Evolutionary conservation across 2,329 filamentous ascomycete genomes (phyloP), one percentile per base, ranked within the genome.

Genomic region (Colletotrichum sp.): DNA sequence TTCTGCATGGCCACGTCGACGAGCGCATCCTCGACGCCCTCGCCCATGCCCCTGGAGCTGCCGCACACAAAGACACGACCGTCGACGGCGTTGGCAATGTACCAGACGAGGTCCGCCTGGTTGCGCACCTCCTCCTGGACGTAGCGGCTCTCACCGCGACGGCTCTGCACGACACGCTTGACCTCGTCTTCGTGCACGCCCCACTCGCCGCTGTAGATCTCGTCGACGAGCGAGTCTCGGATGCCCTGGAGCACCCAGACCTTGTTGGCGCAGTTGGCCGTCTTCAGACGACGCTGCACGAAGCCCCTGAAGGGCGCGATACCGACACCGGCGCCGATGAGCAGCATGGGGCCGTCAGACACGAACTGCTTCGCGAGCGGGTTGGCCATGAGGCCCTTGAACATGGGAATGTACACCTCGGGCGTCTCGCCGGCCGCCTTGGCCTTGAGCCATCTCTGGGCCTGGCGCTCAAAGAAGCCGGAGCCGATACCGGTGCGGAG

Each of bases 271-370:
- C 96, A 98, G 86, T 97, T 98, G 82, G 96, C 96, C 77, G 96
- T 97, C 89, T 96, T 96, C 73, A 98, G 89, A 15, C 96, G 92
- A 75, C 97, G 95, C 86, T 98, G 95, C 60, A 99, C 97, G 84
- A 99, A 99, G 73, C 97, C 97, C 65, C 97, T 93, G 93, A 99
- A 99, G 0, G 97, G 97, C 13, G 97, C 97, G 84, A 99, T 96
- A 78, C 97, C 97, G 26, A 99, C 97, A 71, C 97, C 97, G 6
- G 97, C 97, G 36, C 97, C 97, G 80, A 99, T 98, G 64, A 99
- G 91, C 48, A 99, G 93, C 97, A 99, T 99, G 0, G 97, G 97
- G 0, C 97, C 97, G 83, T 99, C 96, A 4, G 94, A 93, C 68
- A 95, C 94, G 82, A 98, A 99, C 82, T 98, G 93, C 82, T 93